Evolutionary conservation across 306 rosid genomes (phyloP), one percentile per base, ranked within the genome.

Genomic region (Prunus dulcis): DNA sequence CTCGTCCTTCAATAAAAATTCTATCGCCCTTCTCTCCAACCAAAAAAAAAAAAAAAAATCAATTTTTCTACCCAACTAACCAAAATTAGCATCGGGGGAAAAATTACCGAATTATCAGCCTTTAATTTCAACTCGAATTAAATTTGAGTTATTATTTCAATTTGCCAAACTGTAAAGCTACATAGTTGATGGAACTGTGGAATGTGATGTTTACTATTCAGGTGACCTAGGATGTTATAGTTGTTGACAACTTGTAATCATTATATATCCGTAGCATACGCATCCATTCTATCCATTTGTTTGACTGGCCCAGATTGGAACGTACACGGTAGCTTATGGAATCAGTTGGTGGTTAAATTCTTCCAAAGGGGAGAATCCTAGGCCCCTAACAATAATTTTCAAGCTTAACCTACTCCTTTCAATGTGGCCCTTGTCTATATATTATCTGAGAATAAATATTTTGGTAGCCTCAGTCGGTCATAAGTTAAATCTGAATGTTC

Each of bases 341-440:
- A 49, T 38, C 49, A 46, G 19, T 28, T 49, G 8, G 1, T 23
- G 13, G 5, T 60, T 22, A 62, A 70, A 61, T 28, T 50, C 41
- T 15, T 47, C 19, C 60, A 5, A 23, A 5, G 49, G 58, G 23
- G 45, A 38, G 9, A 3, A 60, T 62, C 81, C 67, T 23, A 72
- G 64, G 76, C 56, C 14, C 46, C 55, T 55, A 49, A 45, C 79
- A 14, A 32, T 58, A 34, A 64, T 64, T 53, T 72, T 66, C 57
- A 73, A 45, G 75, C 47, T 74, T 13, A 63, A 65, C 82, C 66
- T 61, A 50, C 79, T 47, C 43, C 52, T 67, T 73, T 12, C 18
- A 34, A 60, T 49, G 49, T 68, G 23, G 23, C 64, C 38, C 43
- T 60, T 74, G 76, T 80, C 75, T 60, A 8, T 51, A 67, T 73